These are phyloP conservation scores for Neurospora sp. DNA, from an alignment of 2,329 filamentous ascomycete genomes.

Conservation along the genomic window DNA sequence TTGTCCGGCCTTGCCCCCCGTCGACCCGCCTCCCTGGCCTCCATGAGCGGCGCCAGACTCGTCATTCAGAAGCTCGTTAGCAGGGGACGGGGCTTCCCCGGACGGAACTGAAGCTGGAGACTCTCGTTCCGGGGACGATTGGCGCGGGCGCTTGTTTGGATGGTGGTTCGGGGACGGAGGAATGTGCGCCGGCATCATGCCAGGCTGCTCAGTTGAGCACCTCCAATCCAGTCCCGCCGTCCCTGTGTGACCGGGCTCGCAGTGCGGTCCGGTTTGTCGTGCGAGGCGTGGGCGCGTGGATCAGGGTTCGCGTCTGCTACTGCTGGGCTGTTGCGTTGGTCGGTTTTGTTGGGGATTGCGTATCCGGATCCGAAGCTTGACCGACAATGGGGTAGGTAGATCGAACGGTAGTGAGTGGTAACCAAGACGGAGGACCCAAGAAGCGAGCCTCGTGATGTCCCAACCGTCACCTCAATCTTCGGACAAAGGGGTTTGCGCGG, in stretches of 20 bases:
- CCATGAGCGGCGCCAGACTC: constrained; percentile 21
- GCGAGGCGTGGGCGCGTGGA: not conserved
- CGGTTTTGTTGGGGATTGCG: not conserved
- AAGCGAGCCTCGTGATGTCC: not conserved
- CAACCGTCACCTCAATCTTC: not conserved
- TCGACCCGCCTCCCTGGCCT: constrained; percentile 18
- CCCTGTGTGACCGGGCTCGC: not conserved
- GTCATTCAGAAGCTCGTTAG: constrained; percentile 23
- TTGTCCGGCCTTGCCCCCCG: constrained; percentile 38
- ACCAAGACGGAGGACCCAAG: not conserved
- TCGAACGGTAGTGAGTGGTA: not conserved
- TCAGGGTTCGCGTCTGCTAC: not conserved
- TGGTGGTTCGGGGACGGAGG: constrained; percentile 41
- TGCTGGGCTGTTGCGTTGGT: not conserved
- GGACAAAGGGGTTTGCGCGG: not conserved
- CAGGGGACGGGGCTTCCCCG: constrained; percentile 22
- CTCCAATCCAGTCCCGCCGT: not conserved
- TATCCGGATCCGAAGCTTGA: not conserved
- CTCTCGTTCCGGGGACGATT: constrained; percentile 38
- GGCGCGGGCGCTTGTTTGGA: constrained; percentile 48
- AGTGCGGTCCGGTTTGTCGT: not conserved
- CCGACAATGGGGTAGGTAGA: not conserved
- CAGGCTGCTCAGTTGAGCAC: not conserved
- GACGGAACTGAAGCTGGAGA: constrained; percentile 28
- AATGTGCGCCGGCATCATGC: constrained; percentile 21